phyloP scores from a whole-genome alignment of 371 early-diverging fungal genomes.

The Parasitella parasitica region DNA sequence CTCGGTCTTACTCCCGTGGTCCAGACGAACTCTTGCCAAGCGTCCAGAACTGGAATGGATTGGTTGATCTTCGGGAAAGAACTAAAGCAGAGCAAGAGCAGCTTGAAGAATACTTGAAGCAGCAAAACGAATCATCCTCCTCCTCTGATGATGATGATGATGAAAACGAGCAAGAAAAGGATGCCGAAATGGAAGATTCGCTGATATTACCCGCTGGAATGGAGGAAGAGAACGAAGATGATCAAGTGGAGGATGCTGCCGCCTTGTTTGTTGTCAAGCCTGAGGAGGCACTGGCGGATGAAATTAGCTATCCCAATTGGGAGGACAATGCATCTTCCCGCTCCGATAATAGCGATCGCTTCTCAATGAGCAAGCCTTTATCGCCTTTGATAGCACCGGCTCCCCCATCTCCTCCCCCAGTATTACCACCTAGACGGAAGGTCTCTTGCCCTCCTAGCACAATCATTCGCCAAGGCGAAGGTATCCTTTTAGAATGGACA shows the following conservation, averaged over 20 bases:
- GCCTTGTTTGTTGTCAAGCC: slow-evolving; percentile 1
- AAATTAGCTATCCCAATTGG: no score
- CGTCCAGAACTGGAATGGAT: not conserved
- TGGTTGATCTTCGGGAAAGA: slow-evolving; percentile 20
- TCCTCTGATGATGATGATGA: slow-evolving; percentile 4
- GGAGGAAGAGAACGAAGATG: slow-evolving; percentile 11
- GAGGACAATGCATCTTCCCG: slow-evolving; percentile 1
- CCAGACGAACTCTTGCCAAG: slow-evolving; percentile 18
- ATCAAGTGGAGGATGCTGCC: slow-evolving; percentile 18
- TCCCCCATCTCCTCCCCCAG: not conserved
- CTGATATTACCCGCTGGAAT: not conserved
- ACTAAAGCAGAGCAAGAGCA: slow-evolving; percentile 14
- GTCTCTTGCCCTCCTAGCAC: slow-evolving; percentile 24
- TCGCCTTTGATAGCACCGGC: not conserved
- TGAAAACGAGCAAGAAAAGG: not conserved
- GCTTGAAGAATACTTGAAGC: slow-evolving; percentile 14
- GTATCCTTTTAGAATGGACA: slow-evolving; percentile 28
- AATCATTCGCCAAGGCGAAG: slow-evolving; percentile 47
- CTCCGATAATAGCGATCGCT: slow-evolving; percentile 12
- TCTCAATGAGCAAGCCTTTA: slow-evolving; percentile 3
- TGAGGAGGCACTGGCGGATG: not conserved
- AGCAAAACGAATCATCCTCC: not conserved
- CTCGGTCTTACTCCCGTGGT: slow-evolving; percentile 1
- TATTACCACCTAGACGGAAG: slow-evolving; percentile 10
- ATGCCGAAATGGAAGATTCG: slow-evolving; percentile 19